Percentiles rank a stretch among this genome's conserved stretches.
Evolutionary conservation across 2,329 filamentous ascomycete genomes (phyloP).

Genomic region (Aspergillus costaricaensis): DNA sequence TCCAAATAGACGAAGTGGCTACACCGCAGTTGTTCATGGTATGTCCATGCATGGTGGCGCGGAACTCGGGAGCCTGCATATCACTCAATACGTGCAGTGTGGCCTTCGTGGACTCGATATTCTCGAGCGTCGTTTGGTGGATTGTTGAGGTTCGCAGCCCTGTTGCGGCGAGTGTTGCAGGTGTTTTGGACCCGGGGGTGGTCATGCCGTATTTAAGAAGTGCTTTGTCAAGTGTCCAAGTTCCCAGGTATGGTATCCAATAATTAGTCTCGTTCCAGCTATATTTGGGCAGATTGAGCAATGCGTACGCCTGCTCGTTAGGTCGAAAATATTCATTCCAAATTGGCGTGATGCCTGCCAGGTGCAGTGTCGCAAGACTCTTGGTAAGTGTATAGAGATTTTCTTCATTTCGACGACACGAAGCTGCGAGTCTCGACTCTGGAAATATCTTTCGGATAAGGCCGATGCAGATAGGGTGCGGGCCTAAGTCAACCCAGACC

Average conservation of each 20-base stretch:
- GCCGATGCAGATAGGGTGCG: slow-evolving; percentile 67
- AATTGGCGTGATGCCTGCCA: slow-evolving; percentile 63
- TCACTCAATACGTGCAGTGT: too few species aligned
- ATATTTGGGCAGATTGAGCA: slow-evolving; percentile 67
- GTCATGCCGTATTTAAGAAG: background rate
- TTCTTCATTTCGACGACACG: slow-evolving; percentile 63
- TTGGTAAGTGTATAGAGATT: slow-evolving; percentile 66
- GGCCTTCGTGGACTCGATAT: too few species aligned
- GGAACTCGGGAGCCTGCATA: too few species aligned
- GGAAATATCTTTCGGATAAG: slow-evolving; percentile 67
- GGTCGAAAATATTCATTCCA: slow-evolving; percentile 71
- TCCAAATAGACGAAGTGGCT: too few species aligned
- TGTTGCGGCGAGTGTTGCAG: background rate
- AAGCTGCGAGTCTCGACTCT: slow-evolving; percentile 51
- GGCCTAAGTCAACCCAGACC: slow-evolving; percentile 71
- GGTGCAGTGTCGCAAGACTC: slow-evolving; percentile 60
- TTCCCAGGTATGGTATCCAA: slow-evolving; percentile 70
- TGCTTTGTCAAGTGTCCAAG: slow-evolving; percentile 71
- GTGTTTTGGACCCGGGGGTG: too few species aligned
- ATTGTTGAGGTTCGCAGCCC: too few species aligned
- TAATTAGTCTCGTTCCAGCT: slow-evolving; percentile 71
- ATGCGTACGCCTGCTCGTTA: slow-evolving; percentile 58
- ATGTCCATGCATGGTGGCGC: too few species aligned
- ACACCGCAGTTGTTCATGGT: too few species aligned
- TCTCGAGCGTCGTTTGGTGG: too few species aligned